phyloP scores from a whole-genome alignment of 225 moss, liverwort and hornwort genomes.

The Physcomitrellopsis africana region DNA sequence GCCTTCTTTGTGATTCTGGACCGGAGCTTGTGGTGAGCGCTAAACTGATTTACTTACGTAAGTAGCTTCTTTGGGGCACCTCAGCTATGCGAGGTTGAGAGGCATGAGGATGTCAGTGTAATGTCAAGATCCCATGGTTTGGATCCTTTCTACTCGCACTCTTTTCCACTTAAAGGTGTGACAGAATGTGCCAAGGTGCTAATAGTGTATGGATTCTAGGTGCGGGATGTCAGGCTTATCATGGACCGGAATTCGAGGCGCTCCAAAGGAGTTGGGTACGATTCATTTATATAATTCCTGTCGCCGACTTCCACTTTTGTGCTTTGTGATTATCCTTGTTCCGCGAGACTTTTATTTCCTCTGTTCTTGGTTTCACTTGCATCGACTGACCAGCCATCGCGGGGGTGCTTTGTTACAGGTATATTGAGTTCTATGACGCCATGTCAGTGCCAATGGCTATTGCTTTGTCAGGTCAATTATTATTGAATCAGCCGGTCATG shows the following conservation, averaged over 20 bases:
- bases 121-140: constrained; percentile 51
- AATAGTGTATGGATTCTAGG: constrained; percentile 46
- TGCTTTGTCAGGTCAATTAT: constrained; percentile 92
- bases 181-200: constrained; percentile 23
- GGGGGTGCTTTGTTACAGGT: constrained; percentile 56
- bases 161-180: constrained; percentile 37
- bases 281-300: background rate
- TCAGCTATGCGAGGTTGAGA: constrained; percentile 52
- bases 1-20: constrained; percentile 73
- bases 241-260: constrained; percentile 99
- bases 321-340: background rate
- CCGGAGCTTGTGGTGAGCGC: constrained; percentile 73
- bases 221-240: constrained; percentile 96
- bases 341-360: background rate
- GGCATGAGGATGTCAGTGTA: constrained; percentile 54
- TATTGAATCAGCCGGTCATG: constrained; percentile 96
- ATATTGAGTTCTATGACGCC: constrained; percentile 99
- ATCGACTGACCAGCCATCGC: constrained; percentile 6
- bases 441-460: constrained; percentile 99
- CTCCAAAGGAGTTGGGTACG: constrained; percentile 99
- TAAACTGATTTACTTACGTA: constrained; percentile 60
- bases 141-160: constrained; percentile 52
- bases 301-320: background rate
- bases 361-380: background rate
- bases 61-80: constrained; percentile 58